These are phyloP conservation scores for Globisporangium paddicum DNA, from an alignment of 352 stramenopile genomes.

Conservation along the genomic window DNA sequence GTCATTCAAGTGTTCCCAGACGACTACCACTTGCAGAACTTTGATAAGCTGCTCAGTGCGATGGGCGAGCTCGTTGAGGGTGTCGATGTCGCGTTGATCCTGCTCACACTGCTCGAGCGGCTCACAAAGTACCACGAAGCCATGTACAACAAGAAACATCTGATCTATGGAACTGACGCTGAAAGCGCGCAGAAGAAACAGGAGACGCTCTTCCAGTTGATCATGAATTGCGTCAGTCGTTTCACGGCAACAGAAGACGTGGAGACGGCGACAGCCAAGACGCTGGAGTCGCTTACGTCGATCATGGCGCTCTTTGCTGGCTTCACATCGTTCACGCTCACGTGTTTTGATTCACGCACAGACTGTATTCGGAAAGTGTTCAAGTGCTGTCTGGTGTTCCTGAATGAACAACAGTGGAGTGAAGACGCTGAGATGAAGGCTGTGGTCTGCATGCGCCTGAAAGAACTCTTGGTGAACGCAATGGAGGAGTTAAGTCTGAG, in stretches of 20 bases:
- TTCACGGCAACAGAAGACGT: background rate
- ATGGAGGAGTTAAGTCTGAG: slow-evolving; percentile 25
- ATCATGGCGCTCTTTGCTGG: slow-evolving; percentile 40
- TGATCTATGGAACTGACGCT: slow-evolving; percentile 12
- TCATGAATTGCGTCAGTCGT: slow-evolving; percentile 12
- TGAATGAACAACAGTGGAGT: slow-evolving; percentile 17
- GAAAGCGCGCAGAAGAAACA: slow-evolving; percentile 11
- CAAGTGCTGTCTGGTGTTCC: slow-evolving; percentile 21
- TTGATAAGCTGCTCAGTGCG: slow-evolving; percentile 86
- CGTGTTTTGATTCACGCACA: slow-evolving; percentile 24
- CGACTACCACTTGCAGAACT: slow-evolving; percentile 97
- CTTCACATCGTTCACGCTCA: slow-evolving; percentile 48
- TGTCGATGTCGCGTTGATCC: slow-evolving; percentile 89
- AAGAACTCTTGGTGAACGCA: slow-evolving; percentile 13
- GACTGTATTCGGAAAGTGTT: slow-evolving; percentile 26
- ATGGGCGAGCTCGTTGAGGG: slow-evolving; percentile 86
- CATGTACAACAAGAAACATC: slow-evolving; percentile 19
- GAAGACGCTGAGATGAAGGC: slow-evolving; percentile 5
- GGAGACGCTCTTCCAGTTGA: slow-evolving; percentile 15
- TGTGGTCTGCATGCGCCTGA: slow-evolving; percentile 6
- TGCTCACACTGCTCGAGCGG: slow-evolving; percentile 93
- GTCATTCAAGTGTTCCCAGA: slow-evolving; percentile 98
- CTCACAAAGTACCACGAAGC: slow-evolving; percentile 87
- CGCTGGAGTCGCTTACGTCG: slow-evolving; percentile 10
- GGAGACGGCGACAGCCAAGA: background rate